Percentiles rank a stretch among this genome's conserved stretches.
phyloP scores from a whole-genome alignment of 2,329 filamentous ascomycete genomes.

The Phaeomoniella chlamydospora region DNA sequence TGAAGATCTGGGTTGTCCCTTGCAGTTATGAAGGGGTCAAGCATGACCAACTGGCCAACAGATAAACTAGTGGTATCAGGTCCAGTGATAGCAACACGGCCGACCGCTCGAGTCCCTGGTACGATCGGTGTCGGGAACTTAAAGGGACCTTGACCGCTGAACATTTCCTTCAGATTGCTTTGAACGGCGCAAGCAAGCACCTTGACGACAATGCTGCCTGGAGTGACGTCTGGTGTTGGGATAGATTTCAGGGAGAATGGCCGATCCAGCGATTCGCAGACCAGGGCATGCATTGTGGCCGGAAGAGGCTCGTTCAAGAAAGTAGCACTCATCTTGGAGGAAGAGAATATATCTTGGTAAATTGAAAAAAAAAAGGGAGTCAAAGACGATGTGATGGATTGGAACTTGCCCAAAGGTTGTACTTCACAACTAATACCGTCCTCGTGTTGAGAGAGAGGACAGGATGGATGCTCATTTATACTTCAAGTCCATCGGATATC shows the following conservation, averaged over 20 bases:
- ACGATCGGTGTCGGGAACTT: slow-evolving; percentile 6
- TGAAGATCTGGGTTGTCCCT: slow-evolving; percentile 7
- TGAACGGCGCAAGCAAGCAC: slow-evolving; percentile 4
- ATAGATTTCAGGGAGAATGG: slow-evolving; percentile 4
- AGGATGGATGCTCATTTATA: too few species aligned
- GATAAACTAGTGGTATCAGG: slow-evolving; percentile 8
- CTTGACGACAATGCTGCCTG: slow-evolving; percentile 8
- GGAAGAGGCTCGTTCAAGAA: too few species aligned
- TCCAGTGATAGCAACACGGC: slow-evolving; percentile 20
- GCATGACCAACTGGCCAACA: slow-evolving; percentile 9
- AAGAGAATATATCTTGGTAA: too few species aligned
- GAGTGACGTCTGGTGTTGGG: slow-evolving; percentile 4
- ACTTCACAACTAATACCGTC: too few species aligned
- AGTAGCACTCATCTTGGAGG: too few species aligned
- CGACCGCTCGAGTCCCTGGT: slow-evolving; percentile 22
- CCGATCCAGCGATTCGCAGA: slow-evolving; percentile 10
- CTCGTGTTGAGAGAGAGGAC: too few species aligned
- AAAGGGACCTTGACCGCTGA: slow-evolving; percentile 5
- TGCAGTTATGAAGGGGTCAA: slow-evolving; percentile 7
- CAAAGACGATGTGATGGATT: too few species aligned
- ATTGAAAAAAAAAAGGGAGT: too few species aligned
- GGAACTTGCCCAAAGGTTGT: too few species aligned
- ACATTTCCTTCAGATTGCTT: slow-evolving; percentile 1
- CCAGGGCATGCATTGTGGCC: slow-evolving; percentile 13
- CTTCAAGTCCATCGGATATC: too few species aligned